These are phyloP conservation scores for Endogone sp. DNA, from an alignment of 192 early-diverging fungal species.

Conservation along the genomic window DNA sequence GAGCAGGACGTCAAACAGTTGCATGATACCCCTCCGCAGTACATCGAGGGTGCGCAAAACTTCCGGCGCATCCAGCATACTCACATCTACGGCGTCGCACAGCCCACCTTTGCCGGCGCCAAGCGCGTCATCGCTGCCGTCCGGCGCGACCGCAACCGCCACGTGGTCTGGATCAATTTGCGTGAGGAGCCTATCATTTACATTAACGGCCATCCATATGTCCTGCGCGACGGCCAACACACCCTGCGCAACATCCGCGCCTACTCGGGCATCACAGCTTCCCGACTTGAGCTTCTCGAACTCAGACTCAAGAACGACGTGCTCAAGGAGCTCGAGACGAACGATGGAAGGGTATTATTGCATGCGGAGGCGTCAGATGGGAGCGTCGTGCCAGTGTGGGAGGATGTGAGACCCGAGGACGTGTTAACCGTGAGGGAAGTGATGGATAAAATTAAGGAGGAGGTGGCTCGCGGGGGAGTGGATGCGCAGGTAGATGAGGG, in stretches of 20 bases:
- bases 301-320: conserved; percentile 52
- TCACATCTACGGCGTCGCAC: conserved; percentile 49
- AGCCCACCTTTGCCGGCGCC: conserved; percentile 56
- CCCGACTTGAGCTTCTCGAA: conserved; percentile 52
- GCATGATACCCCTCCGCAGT: neutral
- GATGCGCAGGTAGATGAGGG: conserved; percentile 13
- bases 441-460: conserved; percentile 33
- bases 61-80: conserved; percentile 42
- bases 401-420: conserved; percentile 48
- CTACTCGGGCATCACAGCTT: conserved; percentile 51
- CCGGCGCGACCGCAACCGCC: conserved; percentile 2
- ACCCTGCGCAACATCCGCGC: conserved; percentile 59
- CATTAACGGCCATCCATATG: conserved; percentile 62
- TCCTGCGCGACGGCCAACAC: conserved; percentile 51
- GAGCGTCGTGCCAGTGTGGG: conserved; percentile 48
- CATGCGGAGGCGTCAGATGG: conserved; percentile 47
- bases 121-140: conserved; percentile 35
- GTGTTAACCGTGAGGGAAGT: conserved; percentile 50
- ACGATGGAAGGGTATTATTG: conserved; percentile 49
- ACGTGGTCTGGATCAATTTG: conserved; percentile 61
- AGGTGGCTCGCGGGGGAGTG: conserved; percentile 8
- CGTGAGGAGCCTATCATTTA: conserved; percentile 67
- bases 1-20: neutral
- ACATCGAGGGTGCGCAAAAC: conserved; percentile 50
- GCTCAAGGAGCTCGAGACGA: conserved; percentile 36